Evolutionary conservation across 1,284 basidiomycete genomes (phyloP).

Genomic region (Apiotrichum gracile): DNA sequence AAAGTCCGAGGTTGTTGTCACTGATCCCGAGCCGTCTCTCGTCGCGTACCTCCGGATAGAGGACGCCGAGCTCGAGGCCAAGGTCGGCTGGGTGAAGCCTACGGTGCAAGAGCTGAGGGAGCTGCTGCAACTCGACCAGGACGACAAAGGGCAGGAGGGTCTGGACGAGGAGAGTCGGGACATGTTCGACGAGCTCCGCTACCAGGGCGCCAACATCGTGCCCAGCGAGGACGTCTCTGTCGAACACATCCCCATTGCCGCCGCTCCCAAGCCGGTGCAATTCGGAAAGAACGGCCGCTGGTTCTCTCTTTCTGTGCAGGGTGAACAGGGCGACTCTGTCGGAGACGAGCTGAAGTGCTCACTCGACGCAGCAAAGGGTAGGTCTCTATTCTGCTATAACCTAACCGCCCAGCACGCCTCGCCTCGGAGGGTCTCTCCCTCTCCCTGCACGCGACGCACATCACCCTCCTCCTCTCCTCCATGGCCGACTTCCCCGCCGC

Average conservation of each 20-base stretch:
- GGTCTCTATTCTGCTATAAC: neutral
- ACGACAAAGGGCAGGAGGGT: constrained; percentile 17
- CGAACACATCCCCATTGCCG: neutral
- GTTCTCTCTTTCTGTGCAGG: constrained; percentile 32
- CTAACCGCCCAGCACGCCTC: constrained; percentile 52
- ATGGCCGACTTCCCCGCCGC: constrained; percentile 70
- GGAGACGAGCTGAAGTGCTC: constrained; percentile 29
- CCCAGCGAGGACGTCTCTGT: neutral
- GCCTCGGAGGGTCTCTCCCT: constrained; percentile 52
- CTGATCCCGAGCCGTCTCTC: constrained; percentile 54
- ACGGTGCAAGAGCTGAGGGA: constrained; percentile 24
- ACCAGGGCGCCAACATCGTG: neutral
- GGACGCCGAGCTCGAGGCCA: constrained; percentile 57
- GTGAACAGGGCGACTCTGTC: constrained; percentile 17
- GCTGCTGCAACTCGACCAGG: constrained; percentile 30
- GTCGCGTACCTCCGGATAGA: constrained; percentile 83
- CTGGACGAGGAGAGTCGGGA: constrained; percentile 27
- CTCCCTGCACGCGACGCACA: constrained; percentile 60
- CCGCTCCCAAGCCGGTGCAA: constrained; percentile 1
- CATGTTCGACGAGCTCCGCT: neutral
- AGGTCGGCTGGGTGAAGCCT: constrained; percentile 43
- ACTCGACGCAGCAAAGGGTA: constrained; percentile 51
- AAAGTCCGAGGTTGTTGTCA: constrained; percentile 63
- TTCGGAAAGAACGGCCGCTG: constrained; percentile 30
- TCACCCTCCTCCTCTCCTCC: constrained; percentile 77